Evolutionary conservation across 352 stramenopile genomes (phyloP).

Genomic region (Globisporangium middletonii): DNA sequence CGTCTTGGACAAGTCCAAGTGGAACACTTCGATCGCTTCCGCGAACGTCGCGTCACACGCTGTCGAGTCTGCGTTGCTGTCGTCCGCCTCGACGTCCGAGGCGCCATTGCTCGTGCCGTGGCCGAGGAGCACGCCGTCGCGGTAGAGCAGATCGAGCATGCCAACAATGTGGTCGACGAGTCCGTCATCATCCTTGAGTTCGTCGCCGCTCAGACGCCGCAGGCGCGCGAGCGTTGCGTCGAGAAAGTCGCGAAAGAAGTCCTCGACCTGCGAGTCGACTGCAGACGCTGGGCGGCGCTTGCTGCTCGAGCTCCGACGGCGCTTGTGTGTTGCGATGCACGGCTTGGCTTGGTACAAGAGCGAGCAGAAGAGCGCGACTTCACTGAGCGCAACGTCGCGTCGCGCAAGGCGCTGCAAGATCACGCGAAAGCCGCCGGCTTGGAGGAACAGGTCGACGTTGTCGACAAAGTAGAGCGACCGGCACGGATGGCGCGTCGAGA

Average conservation of each 20-base stretch:
- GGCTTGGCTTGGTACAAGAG: constrained; percentile 72
- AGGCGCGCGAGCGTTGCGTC: constrained; percentile 64
- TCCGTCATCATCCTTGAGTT: constrained; percentile 78
- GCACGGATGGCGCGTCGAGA: constrained; percentile 63
- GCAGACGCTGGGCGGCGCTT: constrained; percentile 13
- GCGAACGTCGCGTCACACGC: constrained; percentile 45
- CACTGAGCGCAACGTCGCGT: constrained; percentile 35
- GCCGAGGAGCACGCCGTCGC: constrained; percentile 52
- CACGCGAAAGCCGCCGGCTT: constrained; percentile 70
- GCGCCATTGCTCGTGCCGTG: constrained; percentile 7
- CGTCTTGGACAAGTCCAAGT: constrained; percentile 82
- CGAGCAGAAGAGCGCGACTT: constrained; percentile 65
- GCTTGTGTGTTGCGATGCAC: constrained; percentile 57
- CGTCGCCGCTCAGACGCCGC: constrained; percentile 53
- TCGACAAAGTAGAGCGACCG: constrained; percentile 81
- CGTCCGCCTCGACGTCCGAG: constrained; percentile 13
- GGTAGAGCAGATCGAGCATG: constrained; percentile 65
- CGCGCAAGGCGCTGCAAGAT: constrained; percentile 58
- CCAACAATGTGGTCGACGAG: constrained; percentile 70
- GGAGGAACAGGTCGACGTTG: constrained; percentile 79
- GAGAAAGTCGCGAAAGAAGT: constrained; percentile 79
- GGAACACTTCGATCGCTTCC: constrained; percentile 75
- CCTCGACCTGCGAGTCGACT: constrained; percentile 41
- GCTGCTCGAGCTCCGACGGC: constrained; percentile 37
- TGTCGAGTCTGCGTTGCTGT: constrained; percentile 13